A percentile compares a stretch with the other conserved stretches of the same genome.
phyloP scores from a whole-genome alignment of 495 filamentous ascomycete species.

The Lasiosphaeris hirsuta region DNA sequence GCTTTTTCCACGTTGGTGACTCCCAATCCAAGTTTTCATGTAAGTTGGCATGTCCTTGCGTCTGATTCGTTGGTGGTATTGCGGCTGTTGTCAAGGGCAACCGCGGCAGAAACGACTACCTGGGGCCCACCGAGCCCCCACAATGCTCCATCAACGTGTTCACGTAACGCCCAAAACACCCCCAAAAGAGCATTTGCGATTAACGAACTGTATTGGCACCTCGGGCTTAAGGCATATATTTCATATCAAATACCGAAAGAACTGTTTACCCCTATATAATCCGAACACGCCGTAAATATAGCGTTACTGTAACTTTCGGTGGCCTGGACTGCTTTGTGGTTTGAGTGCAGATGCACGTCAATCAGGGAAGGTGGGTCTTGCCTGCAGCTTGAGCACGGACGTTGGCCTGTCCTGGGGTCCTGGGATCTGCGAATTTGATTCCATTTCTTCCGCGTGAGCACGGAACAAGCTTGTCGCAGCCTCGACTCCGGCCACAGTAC shows the following conservation, averaged over 20 bases:
- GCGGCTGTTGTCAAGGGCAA: conserved; percentile 18
- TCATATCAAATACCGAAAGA: no score
- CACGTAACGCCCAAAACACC: no score
- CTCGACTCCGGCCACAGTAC: conserved; percentile 12
- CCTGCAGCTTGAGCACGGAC: neutral
- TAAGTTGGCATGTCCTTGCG: neutral
- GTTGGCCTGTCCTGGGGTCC: neutral
- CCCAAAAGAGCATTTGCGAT: no score
- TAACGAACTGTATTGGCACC: no score
- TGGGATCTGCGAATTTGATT: conserved; percentile 9
- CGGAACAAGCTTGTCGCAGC: conserved; percentile 6
- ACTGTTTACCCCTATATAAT: no score
- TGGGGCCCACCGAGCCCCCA: neutral
- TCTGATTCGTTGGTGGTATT: conserved; percentile 14
- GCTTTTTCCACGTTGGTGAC: neutral
- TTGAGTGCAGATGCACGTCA: neutral
- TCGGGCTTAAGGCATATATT: no score
- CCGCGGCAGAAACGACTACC: neutral
- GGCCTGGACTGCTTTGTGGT: neutral
- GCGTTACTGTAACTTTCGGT: no score
- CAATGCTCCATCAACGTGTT: neutral
- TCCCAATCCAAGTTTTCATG: neutral
- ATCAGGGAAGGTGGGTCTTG: neutral
- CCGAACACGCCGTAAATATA: no score
- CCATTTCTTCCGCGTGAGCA: neutral